Base-by-base conservation (phyloP, 768 basidiomycete species). In the Ephemerocybe angulata region DNA sequence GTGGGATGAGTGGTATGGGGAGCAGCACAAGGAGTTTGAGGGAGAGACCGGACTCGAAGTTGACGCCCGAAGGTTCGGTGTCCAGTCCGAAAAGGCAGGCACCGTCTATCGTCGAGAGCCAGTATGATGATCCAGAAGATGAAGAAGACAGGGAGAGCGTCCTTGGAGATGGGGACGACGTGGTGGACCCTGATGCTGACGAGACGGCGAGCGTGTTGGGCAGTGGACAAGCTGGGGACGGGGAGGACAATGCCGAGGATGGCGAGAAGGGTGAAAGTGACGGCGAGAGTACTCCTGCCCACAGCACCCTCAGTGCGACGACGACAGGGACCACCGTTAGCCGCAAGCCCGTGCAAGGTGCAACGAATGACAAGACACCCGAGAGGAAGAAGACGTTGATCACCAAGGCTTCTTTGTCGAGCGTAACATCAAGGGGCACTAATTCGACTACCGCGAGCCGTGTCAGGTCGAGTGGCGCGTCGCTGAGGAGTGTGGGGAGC, bases 41-140 rank as follows among this genome's bases (percentile, higher is more conserved):
- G 55, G 71, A 74, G 29, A 67, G 84, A 17, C 88, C 88, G 2
- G 88, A 90, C 59, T 89, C 87, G 4, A 89, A 90, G 62, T 73
- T 89, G 8, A 86, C 85, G 2, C 86, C 86, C 19, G 74, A 63
- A 42, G 4, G 38, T 10, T 52, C 42, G 8, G 25, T 43, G 28
- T 2, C 19, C 12, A 48, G 30, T 30, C 13, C 59, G 21, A 60
- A 46, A 28, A 17, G 33, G 21, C 60, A 44, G 30, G 54, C 49
- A 31, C 60, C 65, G 10, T 65, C 65, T 5, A 65, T 67, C 49
- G 35, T 65, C n/a, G 65, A 66, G 42, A 64, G 60, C 2, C 63
- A 63, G 4, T 28, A 15, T 42, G 47, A 55, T 15, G 54, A 54
- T 25, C 55, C 42, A 12, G 61, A 59, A 17, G 46, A 55, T 3